A percentile compares a stretch with the other conserved stretches of the same genome.
These are phyloP conservation scores for Pseudogymnoascus sp. DNA, from an alignment of 2,329 filamentous ascomycete genomes.

Conservation along the genomic window DNA sequence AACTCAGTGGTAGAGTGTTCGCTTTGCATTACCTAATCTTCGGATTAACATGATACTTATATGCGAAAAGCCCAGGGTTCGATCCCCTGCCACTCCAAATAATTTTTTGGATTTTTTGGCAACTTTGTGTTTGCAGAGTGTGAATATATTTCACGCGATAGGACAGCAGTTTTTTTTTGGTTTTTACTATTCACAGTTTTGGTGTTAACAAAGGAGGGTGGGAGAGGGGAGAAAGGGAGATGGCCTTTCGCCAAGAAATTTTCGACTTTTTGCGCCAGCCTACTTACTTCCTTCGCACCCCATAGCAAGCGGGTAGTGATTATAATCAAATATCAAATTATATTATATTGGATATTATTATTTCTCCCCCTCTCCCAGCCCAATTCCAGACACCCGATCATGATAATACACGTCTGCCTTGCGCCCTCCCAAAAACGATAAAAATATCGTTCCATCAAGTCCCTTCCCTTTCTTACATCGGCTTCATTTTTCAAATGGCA, in stretches of 20 bases:
- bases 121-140: background rate
- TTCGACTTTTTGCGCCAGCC: background rate
- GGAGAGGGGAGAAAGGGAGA: background rate
- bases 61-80: slow-evolving; percentile 9
- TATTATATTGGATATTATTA: background rate
- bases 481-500: background rate
- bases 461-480: background rate
- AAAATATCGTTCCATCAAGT: background rate
- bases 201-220: background rate
- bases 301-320: background rate
- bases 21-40: slow-evolving; percentile 8
- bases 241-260: background rate
- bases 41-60: slow-evolving; percentile 8
- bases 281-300: background rate
- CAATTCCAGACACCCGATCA: background rate
- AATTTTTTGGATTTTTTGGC: background rate
- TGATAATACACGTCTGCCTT: background rate
- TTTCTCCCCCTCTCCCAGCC: background rate
- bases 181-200: background rate
- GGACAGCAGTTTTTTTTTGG: background rate
- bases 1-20: slow-evolving; percentile 10
- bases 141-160: background rate
- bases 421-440: background rate
- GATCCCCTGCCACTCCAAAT: slow-evolving; percentile 8
- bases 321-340: background rate